Evolutionary conservation across 2,329 filamentous ascomycete species (phyloP).

Genomic region (Talaromyces verruculosus): DNA sequence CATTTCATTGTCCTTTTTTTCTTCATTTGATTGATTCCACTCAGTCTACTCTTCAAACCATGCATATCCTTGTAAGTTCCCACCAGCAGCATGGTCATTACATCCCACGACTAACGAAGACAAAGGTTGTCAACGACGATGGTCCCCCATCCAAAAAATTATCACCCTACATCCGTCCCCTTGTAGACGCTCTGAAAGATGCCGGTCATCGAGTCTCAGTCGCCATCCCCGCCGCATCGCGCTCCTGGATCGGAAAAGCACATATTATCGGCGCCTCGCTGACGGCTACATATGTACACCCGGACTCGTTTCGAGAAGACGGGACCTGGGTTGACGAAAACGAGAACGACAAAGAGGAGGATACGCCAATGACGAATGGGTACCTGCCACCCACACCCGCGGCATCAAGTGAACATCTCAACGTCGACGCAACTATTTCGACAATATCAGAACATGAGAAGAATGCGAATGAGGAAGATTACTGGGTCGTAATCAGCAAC

Average conservation of each 20-base stretch:
- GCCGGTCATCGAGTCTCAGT: constrained; percentile 82
- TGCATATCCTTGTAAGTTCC: constrained; percentile 21
- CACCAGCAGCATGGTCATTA: background rate
- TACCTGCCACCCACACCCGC: constrained; percentile 14
- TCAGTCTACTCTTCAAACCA: background rate
- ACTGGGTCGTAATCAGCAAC: constrained; percentile 71
- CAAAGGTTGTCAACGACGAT: constrained; percentile 63
- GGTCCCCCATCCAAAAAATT: constrained; percentile 70
- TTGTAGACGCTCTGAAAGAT: constrained; percentile 65
- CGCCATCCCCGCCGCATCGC: constrained; percentile 80
- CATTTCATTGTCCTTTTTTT: constrained; percentile 4
- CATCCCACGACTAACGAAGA: background rate
- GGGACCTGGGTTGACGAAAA: constrained; percentile 50
- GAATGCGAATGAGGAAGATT: constrained; percentile 30
- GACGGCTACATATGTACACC: constrained; percentile 75
- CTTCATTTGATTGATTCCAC: background rate
- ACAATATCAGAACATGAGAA: background rate
- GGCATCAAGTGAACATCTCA: constrained; percentile 16
- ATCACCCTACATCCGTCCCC: constrained; percentile 71
- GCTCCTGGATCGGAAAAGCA: constrained; percentile 95
- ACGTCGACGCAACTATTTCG: background rate
- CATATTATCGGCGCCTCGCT: constrained; percentile 86
- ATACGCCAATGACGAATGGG: background rate
- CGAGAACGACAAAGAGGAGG: background rate
- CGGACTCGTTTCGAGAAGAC: constrained; percentile 54